A percentile compares a stretch with the other conserved stretches of the same genome.
Evolutionary conservation across 2,329 filamentous ascomycete species (phyloP).

Genomic region (Fusarium avenaceum): DNA sequence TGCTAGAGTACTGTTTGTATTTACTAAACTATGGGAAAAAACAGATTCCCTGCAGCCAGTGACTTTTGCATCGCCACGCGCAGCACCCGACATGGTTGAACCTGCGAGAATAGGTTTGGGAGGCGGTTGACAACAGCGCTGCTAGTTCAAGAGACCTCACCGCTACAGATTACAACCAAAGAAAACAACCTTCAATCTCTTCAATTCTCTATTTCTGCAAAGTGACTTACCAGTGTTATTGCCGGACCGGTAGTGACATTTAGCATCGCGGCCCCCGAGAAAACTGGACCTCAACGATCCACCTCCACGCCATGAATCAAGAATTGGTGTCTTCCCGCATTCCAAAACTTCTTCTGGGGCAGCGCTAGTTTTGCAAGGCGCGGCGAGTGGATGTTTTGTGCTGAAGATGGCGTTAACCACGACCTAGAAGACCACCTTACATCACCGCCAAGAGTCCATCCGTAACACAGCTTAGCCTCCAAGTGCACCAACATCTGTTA

Average conservation of each 20-base stretch:
- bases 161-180: slow-evolving; percentile 16
- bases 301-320: slow-evolving; percentile 25
- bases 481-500: slow-evolving; percentile 7
- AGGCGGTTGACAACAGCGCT: slow-evolving; percentile 14
- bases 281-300: slow-evolving; percentile 34
- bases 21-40: no score
- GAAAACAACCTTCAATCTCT: neutral
- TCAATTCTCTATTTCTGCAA: neutral
- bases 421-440: slow-evolving; percentile 26
- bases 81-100: neutral
- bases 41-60: neutral
- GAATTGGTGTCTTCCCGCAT: slow-evolving; percentile 44
- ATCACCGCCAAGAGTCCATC: slow-evolving; percentile 23
- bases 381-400: slow-evolving; percentile 9
- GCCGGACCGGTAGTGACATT: slow-evolving; percentile 2
- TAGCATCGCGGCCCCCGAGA: slow-evolving; percentile 35
- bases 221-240: neutral
- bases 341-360: slow-evolving; percentile 34
- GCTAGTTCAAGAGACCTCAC: slow-evolving; percentile 17
- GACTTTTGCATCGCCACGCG: neutral
- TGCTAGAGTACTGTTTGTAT: no score
- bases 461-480: slow-evolving; percentile 15
- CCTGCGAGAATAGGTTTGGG: neutral
- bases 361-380: slow-evolving; percentile 24
- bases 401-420: slow-evolving; percentile 40